Conservation (phyloP, 495 filamentous ascomycete genomes). For the Rusavskia elegans region DNA sequence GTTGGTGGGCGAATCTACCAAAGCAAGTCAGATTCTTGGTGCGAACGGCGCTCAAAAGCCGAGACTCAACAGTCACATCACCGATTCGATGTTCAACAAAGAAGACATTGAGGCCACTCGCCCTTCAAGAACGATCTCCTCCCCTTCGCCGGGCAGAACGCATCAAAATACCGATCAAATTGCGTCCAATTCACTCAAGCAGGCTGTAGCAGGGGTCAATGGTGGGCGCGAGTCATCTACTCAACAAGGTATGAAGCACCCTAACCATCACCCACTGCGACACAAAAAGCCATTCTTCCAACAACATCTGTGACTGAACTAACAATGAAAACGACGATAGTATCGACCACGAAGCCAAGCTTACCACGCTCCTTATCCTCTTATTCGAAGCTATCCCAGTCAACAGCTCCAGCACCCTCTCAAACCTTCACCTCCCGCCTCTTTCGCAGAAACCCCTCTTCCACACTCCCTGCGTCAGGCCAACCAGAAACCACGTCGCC, state of each 20-base stretch:
- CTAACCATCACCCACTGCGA: background rate
- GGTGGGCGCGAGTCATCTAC: background rate
- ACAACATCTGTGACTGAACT: background rate
- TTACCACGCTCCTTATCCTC: background rate
- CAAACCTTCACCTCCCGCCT: background rate
- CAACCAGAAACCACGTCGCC: background rate
- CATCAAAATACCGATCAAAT: background rate
- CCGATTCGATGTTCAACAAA: conserved; percentile 7
- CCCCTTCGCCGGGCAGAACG: conserved; percentile 6
- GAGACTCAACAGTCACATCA: conserved; percentile 1
- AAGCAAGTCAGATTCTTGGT: background rate
- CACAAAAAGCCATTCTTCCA: background rate
- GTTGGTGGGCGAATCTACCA: background rate
- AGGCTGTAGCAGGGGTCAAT: background rate
- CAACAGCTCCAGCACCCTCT: background rate
- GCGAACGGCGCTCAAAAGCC: background rate
- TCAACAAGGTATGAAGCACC: background rate
- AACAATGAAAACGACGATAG: background rate
- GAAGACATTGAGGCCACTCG: background rate
- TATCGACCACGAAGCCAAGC: background rate
- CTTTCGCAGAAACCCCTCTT: background rate
- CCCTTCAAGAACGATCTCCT: conserved; percentile 4
- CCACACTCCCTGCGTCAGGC: too few relatives aligned
- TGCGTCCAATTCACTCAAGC: background rate
- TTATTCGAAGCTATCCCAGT: background rate